Percentiles rank a stretch among this genome's conserved stretches.
phyloP scores from a whole-genome alignment of 768 basidiomycete species.

The Gymnopilus junonius region DNA sequence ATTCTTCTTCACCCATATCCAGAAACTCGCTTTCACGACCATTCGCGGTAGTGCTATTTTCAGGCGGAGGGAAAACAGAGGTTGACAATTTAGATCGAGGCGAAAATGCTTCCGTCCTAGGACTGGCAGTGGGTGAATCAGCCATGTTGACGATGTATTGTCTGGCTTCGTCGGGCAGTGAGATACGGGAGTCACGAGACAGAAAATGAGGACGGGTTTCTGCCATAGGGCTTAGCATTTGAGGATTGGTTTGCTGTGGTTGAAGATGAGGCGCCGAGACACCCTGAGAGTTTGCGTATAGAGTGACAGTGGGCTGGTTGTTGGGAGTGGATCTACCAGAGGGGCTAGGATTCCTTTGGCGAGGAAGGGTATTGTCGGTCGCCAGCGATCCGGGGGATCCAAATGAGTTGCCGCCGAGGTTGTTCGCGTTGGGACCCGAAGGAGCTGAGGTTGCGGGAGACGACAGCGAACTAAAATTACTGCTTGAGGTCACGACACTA shows the following conservation, averaged over 20 bases:
- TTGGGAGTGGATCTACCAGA: constrained; percentile 6
- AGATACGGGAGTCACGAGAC: constrained; percentile 70
- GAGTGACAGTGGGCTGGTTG: constrained; percentile 9
- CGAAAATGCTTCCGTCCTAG: constrained; percentile 44
- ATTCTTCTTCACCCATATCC: constrained; percentile 62
- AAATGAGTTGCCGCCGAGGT: constrained; percentile 21
- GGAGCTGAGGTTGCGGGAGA: constrained; percentile 16
- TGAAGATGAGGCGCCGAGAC: constrained; percentile 21
- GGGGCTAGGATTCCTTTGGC: constrained; percentile 3
- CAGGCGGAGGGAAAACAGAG: constrained; percentile 24
- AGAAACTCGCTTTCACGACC: constrained; percentile 59
- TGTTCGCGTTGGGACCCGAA: constrained; percentile 15
- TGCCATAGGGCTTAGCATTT: constrained; percentile 36
- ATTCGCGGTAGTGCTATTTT: constrained; percentile 10
- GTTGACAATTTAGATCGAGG: constrained; percentile 28
- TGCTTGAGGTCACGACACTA: constrained; percentile 30
- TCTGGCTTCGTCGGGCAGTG: constrained; percentile 77
- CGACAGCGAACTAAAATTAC: constrained; percentile 23
- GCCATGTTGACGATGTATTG: constrained; percentile 72
- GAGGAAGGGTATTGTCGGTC: neutral
- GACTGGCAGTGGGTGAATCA: constrained; percentile 65
- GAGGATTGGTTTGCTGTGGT: constrained; percentile 25
- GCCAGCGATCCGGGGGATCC: constrained; percentile 13
- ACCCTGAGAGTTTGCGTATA: constrained; percentile 23
- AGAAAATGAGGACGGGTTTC: constrained; percentile 39